Evolutionary conservation across 2,329 filamentous ascomycete species (phyloP), one percentile per base, ranked within the genome.

Genomic region (Helminthosporium solani): DNA sequence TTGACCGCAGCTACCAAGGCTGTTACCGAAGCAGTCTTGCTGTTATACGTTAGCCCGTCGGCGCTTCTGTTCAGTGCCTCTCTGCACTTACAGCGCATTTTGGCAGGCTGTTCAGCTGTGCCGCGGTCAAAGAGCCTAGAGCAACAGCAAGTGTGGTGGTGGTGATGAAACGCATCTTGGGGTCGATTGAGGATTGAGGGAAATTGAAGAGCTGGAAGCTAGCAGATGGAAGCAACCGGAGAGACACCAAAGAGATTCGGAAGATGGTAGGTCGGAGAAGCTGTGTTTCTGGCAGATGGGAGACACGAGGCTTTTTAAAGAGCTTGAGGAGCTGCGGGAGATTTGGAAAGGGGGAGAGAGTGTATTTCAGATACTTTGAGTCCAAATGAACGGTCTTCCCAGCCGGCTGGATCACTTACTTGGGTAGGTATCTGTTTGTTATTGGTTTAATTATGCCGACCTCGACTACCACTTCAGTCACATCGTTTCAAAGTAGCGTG

Each of bases 1-100:
- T 6, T 56, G 49, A 31, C 51, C 46, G 57, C 73, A 75, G 42
- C 61, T 64, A 33, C 68, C 70, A 27, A 70, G 69, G 44, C 56
- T 56, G 52, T 47, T 60, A 30, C 65, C 64, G 15, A 73, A 66
- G 50, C 73, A 75, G 33, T 52, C 48, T 58, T 54, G 53, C 63
- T 66, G 36, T 34, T 21, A 12, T 12, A 25, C 15, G 33, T 52
- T 33, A 49, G 44, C 42, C 30, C 33, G 31, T 16, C 23, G 18
- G 28, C n/a, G 9, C n/a, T 27, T 28, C 11, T 30, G 9, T n/a
- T 2, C 23, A 30, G 27, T 18, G 7, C 5, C 18, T 14, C 5
- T 7, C 9, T 12, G 25, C 9, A 58, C 60, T 52, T 50, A 66
- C 64, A 33, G 60, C 63, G 38, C 64, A 68, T 9, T 49, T 33